Evolutionary conservation across 192 early-diverging fungal species (phyloP), one percentile per base, ranked within the genome.

Genomic region (Linnemannia zychae): DNA sequence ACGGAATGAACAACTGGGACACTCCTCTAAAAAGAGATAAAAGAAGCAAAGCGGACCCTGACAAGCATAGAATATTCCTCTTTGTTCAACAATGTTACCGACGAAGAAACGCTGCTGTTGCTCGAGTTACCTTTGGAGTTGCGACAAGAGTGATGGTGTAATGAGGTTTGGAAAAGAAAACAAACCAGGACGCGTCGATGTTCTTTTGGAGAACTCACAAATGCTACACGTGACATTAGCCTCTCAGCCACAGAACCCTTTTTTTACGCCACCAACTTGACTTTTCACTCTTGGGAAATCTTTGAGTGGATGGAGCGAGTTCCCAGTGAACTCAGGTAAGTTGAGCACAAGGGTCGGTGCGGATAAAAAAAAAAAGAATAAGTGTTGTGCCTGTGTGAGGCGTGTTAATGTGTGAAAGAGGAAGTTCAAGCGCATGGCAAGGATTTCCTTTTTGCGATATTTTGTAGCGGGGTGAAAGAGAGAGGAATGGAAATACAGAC

Each of bases 391-490:
- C 48, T 50, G 52, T 53, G 53, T 60, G 24, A 28, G 24, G 57
- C 57, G 2, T 63, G 57, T 63, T 5, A n/a, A 9, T 57, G 7
- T 11, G 24, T 11, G n/a, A 63, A 63, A 63, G 57, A 63, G 13
- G 57, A 63, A 11, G 57, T 63, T 63, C 57, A 15, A 28, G 57
- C 57, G 57, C 57, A 63, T 63, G 57, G 31, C 57, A 63, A 63
- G 57, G 57, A 63, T 63, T 63, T 63, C 57, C 57, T 63, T 63
- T 31, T 63, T 63, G 57, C 57, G 57, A 16, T 63, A 13, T 31
- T 28, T 33, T 1, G 22, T 31, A 49, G 1, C 24, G 28, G 11
- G 11, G 22, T 11, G 15, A 24, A 13, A 31, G 57, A 13, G 2
- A 49, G 4, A 20, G 4, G 50, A 0, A n/a, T n/a, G n/a, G n/a